Conservation (phyloP, 305 asterid genomes). For the Fraxinus greggii region DNA sequence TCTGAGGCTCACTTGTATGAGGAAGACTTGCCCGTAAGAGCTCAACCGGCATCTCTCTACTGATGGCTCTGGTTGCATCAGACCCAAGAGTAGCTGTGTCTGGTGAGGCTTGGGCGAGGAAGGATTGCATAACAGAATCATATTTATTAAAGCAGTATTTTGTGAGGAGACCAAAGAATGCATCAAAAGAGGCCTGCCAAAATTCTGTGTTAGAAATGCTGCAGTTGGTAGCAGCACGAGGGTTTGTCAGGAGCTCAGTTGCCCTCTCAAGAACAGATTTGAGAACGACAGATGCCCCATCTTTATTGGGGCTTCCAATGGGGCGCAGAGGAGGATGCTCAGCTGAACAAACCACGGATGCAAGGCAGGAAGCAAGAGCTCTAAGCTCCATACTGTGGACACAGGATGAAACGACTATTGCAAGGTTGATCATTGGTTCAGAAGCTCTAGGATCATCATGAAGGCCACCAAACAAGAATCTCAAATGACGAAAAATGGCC, state of each 20-base stretch:
- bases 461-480: constrained; percentile 61
- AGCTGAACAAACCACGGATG: constrained; percentile 67
- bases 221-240: constrained; percentile 49
- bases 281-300: constrained; percentile 62
- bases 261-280: constrained; percentile 67
- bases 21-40: constrained; percentile 74
- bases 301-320: constrained; percentile 62
- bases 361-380: constrained; percentile 71
- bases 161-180: constrained; percentile 58
- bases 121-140: constrained; percentile 54
- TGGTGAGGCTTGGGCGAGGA: constrained; percentile 39
- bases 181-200: constrained; percentile 84
- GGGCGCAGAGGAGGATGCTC: constrained; percentile 76
- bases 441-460: constrained; percentile 41
- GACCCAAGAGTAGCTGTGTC: constrained; percentile 41
- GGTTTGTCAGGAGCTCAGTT: constrained; percentile 60
- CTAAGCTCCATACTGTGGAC: constrained; percentile 57
- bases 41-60: constrained; percentile 65
- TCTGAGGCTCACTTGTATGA: constrained; percentile 69
- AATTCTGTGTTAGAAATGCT: constrained; percentile 46
- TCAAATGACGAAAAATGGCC: constrained; percentile 70
- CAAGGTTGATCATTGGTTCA: constrained; percentile 39
- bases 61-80: constrained; percentile 54
- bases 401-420: constrained; percentile 45
- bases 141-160: constrained; percentile 69